A percentile compares a stretch with the other conserved stretches of the same genome.
Conservation (phyloP, 345 rosid species). For the Eucalyptus curtisii region DNA sequence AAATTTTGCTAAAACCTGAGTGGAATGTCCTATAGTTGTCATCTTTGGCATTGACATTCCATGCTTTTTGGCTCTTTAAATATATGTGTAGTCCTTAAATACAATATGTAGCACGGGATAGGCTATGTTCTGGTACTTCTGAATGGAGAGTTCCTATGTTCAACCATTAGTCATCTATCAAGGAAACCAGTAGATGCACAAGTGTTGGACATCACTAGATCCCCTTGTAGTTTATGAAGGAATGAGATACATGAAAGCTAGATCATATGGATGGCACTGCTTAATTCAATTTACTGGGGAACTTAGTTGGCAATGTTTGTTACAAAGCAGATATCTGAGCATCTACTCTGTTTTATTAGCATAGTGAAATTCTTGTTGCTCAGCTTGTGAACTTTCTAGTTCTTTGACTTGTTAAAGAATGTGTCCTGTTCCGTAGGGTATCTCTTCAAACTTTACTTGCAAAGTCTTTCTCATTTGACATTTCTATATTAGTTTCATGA, state of each 20-base stretch:
- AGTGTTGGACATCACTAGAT: not conserved
- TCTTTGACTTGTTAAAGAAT: not conserved
- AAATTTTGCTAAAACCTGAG: not conserved
- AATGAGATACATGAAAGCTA: not conserved
- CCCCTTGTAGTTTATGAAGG: not conserved
- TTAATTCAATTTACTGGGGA: not conserved
- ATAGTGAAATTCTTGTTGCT: not conserved
- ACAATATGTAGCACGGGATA: not conserved
- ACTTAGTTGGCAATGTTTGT: not conserved
- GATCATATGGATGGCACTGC: not conserved
- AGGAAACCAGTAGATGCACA: not conserved
- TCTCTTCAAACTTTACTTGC: conserved; percentile 15
- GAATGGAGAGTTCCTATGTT: not conserved
- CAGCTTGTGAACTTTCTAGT: not conserved
- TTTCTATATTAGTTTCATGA: conserved; percentile 34
- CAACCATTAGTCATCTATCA: not conserved
- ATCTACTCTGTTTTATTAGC: not conserved
- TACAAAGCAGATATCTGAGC: not conserved
- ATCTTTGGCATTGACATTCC: not conserved
- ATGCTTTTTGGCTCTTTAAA: not conserved
- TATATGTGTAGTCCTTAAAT: not conserved
- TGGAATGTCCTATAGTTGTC: not conserved
- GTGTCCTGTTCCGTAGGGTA: not conserved
- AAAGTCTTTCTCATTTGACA: conserved; percentile 2
- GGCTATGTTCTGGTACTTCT: not conserved